Evolutionary conservation across 371 early-diverging fungal genomes (phyloP), one percentile per base, ranked within the genome.

Genomic region (Actinomucor elegans): DNA sequence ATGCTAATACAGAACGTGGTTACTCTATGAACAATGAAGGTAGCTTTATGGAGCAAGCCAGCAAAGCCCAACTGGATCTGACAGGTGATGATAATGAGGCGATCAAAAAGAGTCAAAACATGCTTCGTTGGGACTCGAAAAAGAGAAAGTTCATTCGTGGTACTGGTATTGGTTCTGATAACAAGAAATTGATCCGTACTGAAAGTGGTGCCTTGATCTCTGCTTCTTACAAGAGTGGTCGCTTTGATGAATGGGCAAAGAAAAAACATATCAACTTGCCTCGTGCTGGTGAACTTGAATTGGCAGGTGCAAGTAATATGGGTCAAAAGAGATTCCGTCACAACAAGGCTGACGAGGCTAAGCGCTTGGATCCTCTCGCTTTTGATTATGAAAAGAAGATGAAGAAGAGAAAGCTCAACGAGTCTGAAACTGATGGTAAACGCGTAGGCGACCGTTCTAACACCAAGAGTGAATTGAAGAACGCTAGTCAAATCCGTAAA

Each of bases 161-260:
- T 17, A 75, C 80, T 4, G 90, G 90, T 38, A 81, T 95, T 58
- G 99, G 97, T n/a, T 66, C 91, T 1, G 97, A 97, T 62, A 97
- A 97, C 80, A 92, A 93, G 69, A 98, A 97, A 80, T 62, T 93
- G 61, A 93, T 98, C 52, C 86, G 84, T 45, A 92, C 94, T 5
- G 99, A 97, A 57, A 87, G 85, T 47, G 99, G 99, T 37, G 86
- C 90, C 14, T 73, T 89, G 65, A 83, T 98, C 21, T 90, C 93
- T 2, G 99, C 97, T 1, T 79, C 88, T 7, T 96, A 86, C 79
- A 94, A 94, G 66, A 80, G 89, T 9, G 92, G 93, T 55, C 85
- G 90, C 44, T 93, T 88, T 67, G 78, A 83, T 50, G 87, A 88
- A 46, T 98, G 97, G 97, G 86, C 90, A 52, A 88, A 92, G 48